These are phyloP conservation scores for Zygosaccharomyces kombuchaensis DNA, from an alignment of 805 yeast species.

Conservation along the genomic window DNA sequence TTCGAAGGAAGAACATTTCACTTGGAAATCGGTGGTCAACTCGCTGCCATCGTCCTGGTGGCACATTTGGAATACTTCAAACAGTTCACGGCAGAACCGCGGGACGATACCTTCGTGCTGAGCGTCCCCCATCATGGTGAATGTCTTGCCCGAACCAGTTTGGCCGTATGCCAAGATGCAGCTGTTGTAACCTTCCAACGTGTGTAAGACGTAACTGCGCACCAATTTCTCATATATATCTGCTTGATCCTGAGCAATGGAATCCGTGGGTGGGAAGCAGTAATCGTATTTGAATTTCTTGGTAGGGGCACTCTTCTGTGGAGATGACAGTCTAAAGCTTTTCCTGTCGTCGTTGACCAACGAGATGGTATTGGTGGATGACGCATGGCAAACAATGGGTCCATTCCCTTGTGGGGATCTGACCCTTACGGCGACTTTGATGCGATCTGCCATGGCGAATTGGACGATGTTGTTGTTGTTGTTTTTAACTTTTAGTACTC, in stretches of 20 bases:
- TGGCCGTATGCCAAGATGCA: conserved; percentile 78
- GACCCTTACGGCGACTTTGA: conserved; percentile 13
- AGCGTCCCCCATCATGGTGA: conserved; percentile 66
- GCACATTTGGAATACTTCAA: conserved; percentile 34
- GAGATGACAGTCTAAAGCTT: neutral
- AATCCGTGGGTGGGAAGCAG: conserved; percentile 9
- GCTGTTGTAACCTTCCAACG: conserved; percentile 61
- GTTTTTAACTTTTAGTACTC: too few species aligned
- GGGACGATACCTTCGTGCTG: conserved; percentile 64
- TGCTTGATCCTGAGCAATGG: conserved; percentile 7
- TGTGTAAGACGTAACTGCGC: conserved; percentile 13
- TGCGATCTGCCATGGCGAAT: conserved; percentile 12
- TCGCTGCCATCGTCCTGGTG: conserved; percentile 42
- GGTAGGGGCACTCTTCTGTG: conserved; percentile 1
- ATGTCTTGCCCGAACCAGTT: conserved; percentile 73
- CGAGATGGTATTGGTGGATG: neutral
- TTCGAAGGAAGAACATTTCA: conserved; percentile 73
- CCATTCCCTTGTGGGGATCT: conserved; percentile 5
- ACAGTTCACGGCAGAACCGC: conserved; percentile 62
- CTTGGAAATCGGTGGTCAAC: conserved; percentile 51
- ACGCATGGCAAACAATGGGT: conserved; percentile 4
- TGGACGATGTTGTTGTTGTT: too few species aligned
- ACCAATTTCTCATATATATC: conserved; percentile 7
- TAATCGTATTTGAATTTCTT: conserved; percentile 10
- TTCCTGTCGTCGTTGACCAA: conserved; percentile 3